Conservation (phyloP, 495 filamentous ascomycete genomes). For the Xylaria venustula region DNA sequence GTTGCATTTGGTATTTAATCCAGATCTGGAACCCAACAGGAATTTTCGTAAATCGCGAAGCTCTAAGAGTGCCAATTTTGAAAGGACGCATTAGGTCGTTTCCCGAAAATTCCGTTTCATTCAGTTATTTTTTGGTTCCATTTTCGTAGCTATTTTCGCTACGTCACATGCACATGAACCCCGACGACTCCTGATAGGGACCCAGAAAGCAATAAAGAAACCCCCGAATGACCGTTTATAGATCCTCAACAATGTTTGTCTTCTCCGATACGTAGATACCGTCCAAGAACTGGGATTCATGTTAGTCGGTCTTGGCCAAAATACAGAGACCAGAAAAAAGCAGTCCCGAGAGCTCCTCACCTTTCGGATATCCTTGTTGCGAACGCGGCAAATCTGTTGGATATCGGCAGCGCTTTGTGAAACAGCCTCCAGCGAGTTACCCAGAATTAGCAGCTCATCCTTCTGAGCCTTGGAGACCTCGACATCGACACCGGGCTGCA, state of each 20-base stretch:
- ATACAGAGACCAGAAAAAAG: not conserved
- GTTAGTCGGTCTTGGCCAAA: not conserved
- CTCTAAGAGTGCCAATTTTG: not conserved
- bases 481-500: constrained; percentile 87
- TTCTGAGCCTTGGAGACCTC: constrained; percentile 86
- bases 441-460: constrained; percentile 89
- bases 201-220: constrained; percentile 44
- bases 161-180: constrained; percentile 62
- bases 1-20: constrained; percentile 1
- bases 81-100: constrained; percentile 12
- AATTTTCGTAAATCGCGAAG: constrained; percentile 10
- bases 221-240: constrained; percentile 33
- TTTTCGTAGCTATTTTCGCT: constrained; percentile 50
- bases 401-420: constrained; percentile 98
- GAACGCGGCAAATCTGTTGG: constrained; percentile 97
- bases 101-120: constrained; percentile 24
- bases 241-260: constrained; percentile 81
- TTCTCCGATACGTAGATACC: constrained; percentile 98
- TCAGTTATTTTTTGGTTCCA: constrained; percentile 41
- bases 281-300: constrained; percentile 82
- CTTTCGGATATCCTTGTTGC: constrained; percentile 99
- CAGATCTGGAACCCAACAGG: constrained; percentile 1
- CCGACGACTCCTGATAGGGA: constrained; percentile 44
- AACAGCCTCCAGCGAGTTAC: constrained; percentile 94
- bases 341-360: constrained; percentile 38